A percentile compares a stretch with the other conserved stretches of the same genome.
These are phyloP conservation scores for Colletotrichum cereale DNA, from an alignment of 2,329 filamentous ascomycete species.

Conservation along the genomic window DNA sequence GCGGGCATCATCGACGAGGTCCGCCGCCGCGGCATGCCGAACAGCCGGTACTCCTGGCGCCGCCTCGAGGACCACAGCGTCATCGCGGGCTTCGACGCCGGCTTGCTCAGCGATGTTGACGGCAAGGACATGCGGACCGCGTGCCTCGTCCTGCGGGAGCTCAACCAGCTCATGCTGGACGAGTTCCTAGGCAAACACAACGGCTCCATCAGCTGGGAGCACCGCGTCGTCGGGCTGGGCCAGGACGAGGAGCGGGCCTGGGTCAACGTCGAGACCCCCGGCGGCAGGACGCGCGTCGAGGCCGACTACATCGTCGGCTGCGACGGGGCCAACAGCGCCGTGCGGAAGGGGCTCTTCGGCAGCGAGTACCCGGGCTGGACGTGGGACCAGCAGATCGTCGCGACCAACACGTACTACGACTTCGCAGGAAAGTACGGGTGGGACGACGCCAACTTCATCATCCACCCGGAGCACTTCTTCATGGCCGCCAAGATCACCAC, in stretches of 20 bases:
- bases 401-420: constrained; percentile 74
- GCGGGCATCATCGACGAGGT: constrained; percentile 68
- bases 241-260: constrained; percentile 61
- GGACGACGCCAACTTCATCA: constrained; percentile 70
- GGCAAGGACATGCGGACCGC: constrained; percentile 56
- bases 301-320: constrained; percentile 69
- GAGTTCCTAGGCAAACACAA: constrained; percentile 51
- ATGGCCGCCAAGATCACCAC: constrained; percentile 72
- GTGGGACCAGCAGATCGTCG: constrained; percentile 70
- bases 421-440: constrained; percentile 66
- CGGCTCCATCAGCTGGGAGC: constrained; percentile 58
- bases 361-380: constrained; percentile 71
- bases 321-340: constrained; percentile 64
- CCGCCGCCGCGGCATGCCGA: constrained; percentile 52
- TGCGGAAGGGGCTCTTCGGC: constrained; percentile 65
- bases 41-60: constrained; percentile 57
- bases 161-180: constrained; percentile 59
- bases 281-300: constrained; percentile 51
- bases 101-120: constrained; percentile 51
- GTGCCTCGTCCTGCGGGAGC: constrained; percentile 57
- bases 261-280: constrained; percentile 57
- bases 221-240: constrained; percentile 59
- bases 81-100: constrained; percentile 54
- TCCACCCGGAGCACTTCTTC: constrained; percentile 70
- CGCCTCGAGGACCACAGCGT: constrained; percentile 49